Evolutionary conservation across 331 rosid species (phyloP).

Genomic region (Quercus phellos): DNA sequence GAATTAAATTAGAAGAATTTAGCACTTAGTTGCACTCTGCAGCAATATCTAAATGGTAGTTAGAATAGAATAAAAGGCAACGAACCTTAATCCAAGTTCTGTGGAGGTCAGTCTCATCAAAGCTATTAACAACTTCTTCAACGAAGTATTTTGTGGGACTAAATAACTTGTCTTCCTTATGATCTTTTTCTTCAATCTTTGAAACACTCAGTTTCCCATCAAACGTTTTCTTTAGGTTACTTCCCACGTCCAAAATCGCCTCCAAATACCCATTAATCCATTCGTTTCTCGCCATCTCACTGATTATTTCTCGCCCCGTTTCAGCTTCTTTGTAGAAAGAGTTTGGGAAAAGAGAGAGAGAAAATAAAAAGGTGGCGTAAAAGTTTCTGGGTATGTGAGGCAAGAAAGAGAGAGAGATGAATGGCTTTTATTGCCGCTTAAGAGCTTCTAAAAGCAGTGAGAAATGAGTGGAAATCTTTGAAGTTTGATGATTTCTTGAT

Average conservation of each 20-base stretch:
- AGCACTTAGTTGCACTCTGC: not conserved
- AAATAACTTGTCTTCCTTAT: slow-evolving; percentile 37
- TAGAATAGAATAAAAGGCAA: not conserved
- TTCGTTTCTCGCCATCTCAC: slow-evolving; percentile 57
- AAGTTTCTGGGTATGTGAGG: not conserved
- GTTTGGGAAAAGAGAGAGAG: not conserved
- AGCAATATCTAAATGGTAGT: not conserved
- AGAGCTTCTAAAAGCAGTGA: slow-evolving; percentile 6
- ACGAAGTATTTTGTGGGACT: slow-evolving; percentile 52
- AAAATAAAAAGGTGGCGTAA: not conserved
- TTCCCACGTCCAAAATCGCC: slow-evolving; percentile 74
- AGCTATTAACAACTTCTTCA: slow-evolving; percentile 47
- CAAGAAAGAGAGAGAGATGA: not conserved
- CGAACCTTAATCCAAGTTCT: slow-evolving; percentile 51
- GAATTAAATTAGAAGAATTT: not conserved
- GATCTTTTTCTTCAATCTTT: slow-evolving; percentile 37
- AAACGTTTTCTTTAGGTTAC: slow-evolving; percentile 26
- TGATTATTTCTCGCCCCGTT: not conserved
- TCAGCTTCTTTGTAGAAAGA: too few species aligned
- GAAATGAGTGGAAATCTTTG: not conserved
- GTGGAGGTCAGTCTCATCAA: slow-evolving; percentile 57
- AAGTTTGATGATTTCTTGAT: not conserved
- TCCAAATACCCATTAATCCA: slow-evolving; percentile 76
- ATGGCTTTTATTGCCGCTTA: not conserved
- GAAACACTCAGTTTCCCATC: slow-evolving; percentile 31